Base-by-base conservation (phyloP, 371 early-diverging fungal genomes). In the Lichtheimia corymbifera region DNA sequence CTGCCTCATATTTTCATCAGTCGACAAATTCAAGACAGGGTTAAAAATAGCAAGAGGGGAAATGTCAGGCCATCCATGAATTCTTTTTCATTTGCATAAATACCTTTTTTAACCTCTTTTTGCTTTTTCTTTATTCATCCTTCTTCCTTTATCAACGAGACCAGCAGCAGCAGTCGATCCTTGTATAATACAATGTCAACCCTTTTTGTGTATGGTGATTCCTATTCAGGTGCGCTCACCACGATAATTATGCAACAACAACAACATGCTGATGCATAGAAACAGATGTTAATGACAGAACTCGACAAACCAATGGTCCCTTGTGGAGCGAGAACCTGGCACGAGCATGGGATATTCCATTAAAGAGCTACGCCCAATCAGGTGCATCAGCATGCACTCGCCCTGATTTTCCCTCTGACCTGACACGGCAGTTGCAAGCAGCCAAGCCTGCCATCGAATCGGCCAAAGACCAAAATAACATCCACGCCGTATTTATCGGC, bases 171-270 rank as follows among this genome's bases (percentile, higher is more conserved):
- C 17, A 4, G 6, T 9, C 22, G 17, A n/a, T 18, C 41, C 54
- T 24, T 27, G 28, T 30, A 55, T 9, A 24, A 55, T 9, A 24
- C 18, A 2, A 58, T 49, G 47, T 35, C 45, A 28, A 25, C 53
- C 25, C 40, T 67, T n/a, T 67, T 62, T 52, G 67, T 67, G 13
- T 67, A 67, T 24, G 67, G 67, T 14, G 67, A 67, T 42, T 67
- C 67, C 9, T 96, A 96, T 47, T 84, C 84, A 67, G 70, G 70
- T 65, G 35, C 25, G 51, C 35, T 52, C 14, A 12, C 20, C 47
- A 45, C 18, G 42, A 47, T 53, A 14, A 24, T 52, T 18, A 41
- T 50, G 14, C 9, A 35, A 9, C 35, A 6, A 35, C 7, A 4
- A 22, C 22, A 28, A 4, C 35, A 9, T 35, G 35, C 35, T 35